phyloP scores from a whole-genome alignment of 2,329 filamentous ascomycete species.

The Diaporthe vaccinii region DNA sequence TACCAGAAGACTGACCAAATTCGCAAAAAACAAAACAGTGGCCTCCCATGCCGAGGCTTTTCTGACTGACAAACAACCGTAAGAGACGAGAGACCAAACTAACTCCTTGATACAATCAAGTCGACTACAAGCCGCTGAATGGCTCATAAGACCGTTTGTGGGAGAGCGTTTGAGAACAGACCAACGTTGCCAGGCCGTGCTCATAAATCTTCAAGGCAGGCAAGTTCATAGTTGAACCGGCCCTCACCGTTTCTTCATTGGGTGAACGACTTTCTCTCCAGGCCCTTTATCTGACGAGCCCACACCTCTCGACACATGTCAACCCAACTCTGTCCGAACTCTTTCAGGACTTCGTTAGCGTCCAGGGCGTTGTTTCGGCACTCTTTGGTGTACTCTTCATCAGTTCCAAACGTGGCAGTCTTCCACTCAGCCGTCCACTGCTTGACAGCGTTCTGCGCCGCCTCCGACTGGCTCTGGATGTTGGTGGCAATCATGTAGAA shows the following conservation, averaged over 20 bases:
- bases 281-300: slow-evolving; percentile 52
- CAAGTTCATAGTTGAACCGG: neutral
- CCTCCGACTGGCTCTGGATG: slow-evolving; percentile 51
- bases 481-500: slow-evolving; percentile 66
- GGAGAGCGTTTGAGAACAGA: neutral
- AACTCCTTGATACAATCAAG: too few species aligned
- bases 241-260: neutral
- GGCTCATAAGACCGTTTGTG: neutral
- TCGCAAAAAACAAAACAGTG: neutral
- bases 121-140: neutral
- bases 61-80: neutral
- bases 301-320: slow-evolving; percentile 51
- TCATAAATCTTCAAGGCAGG: too few species aligned
- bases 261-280: slow-evolving; percentile 48
- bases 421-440: slow-evolving; percentile 58
- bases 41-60: neutral
- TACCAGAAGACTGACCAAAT: neutral
- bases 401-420: slow-evolving; percentile 54
- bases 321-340: slow-evolving; percentile 54
- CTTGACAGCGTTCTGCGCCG: slow-evolving; percentile 53
- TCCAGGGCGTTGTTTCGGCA: slow-evolving; percentile 34
- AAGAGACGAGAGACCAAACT: neutral
- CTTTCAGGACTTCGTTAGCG: slow-evolving; percentile 48
- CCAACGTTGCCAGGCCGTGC: too few species aligned
- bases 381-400: slow-evolving; percentile 45